Evolutionary conservation across 495 filamentous ascomycete species (phyloP).

Genomic region (Penicillium longicatenatum): DNA sequence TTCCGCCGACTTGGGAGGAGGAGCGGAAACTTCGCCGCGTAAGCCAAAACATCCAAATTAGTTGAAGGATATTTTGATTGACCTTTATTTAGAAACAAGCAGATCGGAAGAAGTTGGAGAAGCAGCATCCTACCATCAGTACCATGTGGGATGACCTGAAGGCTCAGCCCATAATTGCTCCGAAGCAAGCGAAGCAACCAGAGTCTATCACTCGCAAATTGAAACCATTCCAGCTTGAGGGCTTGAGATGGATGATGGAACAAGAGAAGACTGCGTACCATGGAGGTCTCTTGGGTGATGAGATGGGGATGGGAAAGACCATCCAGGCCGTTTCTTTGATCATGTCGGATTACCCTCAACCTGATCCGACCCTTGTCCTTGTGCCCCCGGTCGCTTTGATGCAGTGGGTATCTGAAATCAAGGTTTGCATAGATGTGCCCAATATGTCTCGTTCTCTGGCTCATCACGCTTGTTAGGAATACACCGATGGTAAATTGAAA

Average conservation of each 20-base stretch:
- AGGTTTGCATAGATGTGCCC: conserved; percentile 31
- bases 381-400: conserved; percentile 94
- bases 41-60: conserved; percentile 16
- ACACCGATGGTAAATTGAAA: conserved; percentile 85
- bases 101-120: conserved; percentile 68
- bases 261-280: conserved; percentile 85
- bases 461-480: conserved; percentile 48
- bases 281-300: conserved; percentile 89
- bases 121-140: conserved; percentile 71
- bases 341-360: conserved; percentile 93
- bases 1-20: conserved; percentile 18
- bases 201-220: conserved; percentile 74
- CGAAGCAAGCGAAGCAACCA: conserved; percentile 73
- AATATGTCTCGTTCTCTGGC: neutral
- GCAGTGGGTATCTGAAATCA: conserved; percentile 95
- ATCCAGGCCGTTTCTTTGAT: conserved; percentile 96
- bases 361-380: conserved; percentile 80
- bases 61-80: neutral
- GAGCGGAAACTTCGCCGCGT: conserved; percentile 32
- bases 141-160: conserved; percentile 84
- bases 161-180: conserved; percentile 63
- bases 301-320: conserved; percentile 98
- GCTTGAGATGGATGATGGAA: conserved; percentile 86
- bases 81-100: conserved; percentile 16
- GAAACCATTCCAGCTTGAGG: conserved; percentile 91